phyloP scores from a whole-genome alignment of 73 alveolate genomes.

The Tetrahymena thermophila region DNA sequence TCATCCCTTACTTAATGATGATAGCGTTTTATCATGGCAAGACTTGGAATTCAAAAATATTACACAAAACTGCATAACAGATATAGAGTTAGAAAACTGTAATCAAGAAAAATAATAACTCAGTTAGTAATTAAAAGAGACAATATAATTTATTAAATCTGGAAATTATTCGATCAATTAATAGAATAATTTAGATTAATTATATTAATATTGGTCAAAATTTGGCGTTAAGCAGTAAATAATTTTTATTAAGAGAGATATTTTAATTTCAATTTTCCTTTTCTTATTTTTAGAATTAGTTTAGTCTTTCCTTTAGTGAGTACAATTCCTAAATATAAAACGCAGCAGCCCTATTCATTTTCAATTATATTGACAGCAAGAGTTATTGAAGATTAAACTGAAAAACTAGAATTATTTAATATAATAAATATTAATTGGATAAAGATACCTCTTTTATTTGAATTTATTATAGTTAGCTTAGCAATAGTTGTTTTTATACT shows the following conservation, averaged over 20 bases:
- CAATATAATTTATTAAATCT: background rate
- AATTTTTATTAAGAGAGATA: too few relatives aligned
- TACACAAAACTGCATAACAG: background rate
- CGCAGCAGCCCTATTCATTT: background rate
- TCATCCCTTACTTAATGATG: background rate
- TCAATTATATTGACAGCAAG: background rate
- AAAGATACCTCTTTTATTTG: background rate
- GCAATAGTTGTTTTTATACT: too few relatives aligned
- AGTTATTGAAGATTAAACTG: background rate
- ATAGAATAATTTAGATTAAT: background rate
- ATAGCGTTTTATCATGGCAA: background rate
- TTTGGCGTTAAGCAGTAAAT: background rate
- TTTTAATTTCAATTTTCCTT: too few relatives aligned
- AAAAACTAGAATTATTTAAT: too few relatives aligned
- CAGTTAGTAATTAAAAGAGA: background rate
- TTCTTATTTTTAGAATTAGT: background rate
- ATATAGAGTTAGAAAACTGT: background rate
- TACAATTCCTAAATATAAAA: background rate
- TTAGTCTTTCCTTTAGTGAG: background rate
- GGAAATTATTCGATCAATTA: background rate
- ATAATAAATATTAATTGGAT: too few relatives aligned
- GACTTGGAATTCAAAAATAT: background rate
- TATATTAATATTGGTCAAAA: background rate
- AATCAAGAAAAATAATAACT: background rate
- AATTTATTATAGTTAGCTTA: background rate